Evolutionary conservation across 116 monocot genomes (phyloP), one percentile per base, ranked within the genome.

Genomic region (Iris pallida): DNA sequence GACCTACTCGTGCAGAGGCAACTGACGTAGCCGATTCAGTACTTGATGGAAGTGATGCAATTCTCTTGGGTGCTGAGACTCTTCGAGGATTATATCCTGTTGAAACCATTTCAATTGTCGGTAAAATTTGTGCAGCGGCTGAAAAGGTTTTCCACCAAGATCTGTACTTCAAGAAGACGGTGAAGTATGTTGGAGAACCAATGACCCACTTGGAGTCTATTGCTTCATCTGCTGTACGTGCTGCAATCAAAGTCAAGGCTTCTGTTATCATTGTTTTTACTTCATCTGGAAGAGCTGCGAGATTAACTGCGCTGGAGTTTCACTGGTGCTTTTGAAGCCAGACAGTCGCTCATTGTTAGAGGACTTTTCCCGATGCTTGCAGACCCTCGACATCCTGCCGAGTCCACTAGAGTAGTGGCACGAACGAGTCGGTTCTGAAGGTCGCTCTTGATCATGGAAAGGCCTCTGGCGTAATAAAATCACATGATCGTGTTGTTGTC

Each of bases 51-150:
- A 88, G 88, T 79, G 99, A 99, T 84, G 90, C 90, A 57, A 99
- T 99, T 88, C 90, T 99, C 61, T 76, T 99, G 54, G 99, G 99
- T 55, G 99, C 99, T 69, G 99, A 99, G 76, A 99, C 93, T 70
- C 88, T 99, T 58, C 88, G 93, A 62, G 98, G 98, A 20, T 71
- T 99, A 67, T 93, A 99, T 63, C 93, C 99, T 55, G 88, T 93
- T 70, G 99, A 90, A 79, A 99, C 99, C 51, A 99, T 99, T 49
- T 90, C 99, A 51, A 99, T 63, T 65, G 93, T 99, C 7, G 90
- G 93, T 41, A 93, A 79, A 85, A 99, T 99, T 71, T 99, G 99
- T 80, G 82, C 90, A 16, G 93, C 93, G 93, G 90, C 90, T 11
- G 88, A 95, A 68, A 95, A 88, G 71, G 91, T 95, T 68, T 91